Base-by-base conservation (phyloP, 495 filamentous ascomycete genomes). In the Pseudomonodictys pantanalensis region DNA sequence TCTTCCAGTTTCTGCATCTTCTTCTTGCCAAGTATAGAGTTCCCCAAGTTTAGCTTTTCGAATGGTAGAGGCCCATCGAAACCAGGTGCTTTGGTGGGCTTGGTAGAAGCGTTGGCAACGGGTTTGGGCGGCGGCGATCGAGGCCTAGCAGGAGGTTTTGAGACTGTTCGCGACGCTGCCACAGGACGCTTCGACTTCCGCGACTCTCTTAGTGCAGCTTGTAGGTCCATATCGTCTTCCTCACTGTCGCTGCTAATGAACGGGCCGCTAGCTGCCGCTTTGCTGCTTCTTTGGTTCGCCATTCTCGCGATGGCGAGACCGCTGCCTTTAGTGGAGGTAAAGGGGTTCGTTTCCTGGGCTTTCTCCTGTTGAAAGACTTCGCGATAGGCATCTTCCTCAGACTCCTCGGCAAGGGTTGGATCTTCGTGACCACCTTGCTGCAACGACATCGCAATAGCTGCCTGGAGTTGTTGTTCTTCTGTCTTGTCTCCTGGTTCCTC, bases 1-100 rank as follows among this genome's bases (percentile, higher is more conserved):
- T 83, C 76, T 17, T 79, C 77, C 3, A 60, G 64, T 56, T 61
- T 45, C 44, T 53, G 59, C 44, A 38, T 73, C 43, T 73, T 78
- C 67, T 80, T 85, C 64, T 73, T 78, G 20, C 73, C 73, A 49
- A 83, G 79, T 15, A 86, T 76, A 18, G 77, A 79, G 69, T 80
- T 76, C 56, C 78, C 79, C 61, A 92, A 81, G 66, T 89, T 81
- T 1, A 98, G 76, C 43, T 86, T 89, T 69, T 96, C 90, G 65
- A 97, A 97, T 0, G 92, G 92, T 15, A 97, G 74, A 1, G 92
- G 90, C 0, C 92, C 92, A 66, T 81, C 81, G 68, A 95, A 90
- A 6, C 77, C 75, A 65, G 78, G 78, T 55, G 76, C 76, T 29
- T 76, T 73, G 69, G 71, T 15, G 23, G 49, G 10, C 25, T 56